Conservation (phyloP, 768 basidiomycete genomes). For the Psilocybe sp. region DNA sequence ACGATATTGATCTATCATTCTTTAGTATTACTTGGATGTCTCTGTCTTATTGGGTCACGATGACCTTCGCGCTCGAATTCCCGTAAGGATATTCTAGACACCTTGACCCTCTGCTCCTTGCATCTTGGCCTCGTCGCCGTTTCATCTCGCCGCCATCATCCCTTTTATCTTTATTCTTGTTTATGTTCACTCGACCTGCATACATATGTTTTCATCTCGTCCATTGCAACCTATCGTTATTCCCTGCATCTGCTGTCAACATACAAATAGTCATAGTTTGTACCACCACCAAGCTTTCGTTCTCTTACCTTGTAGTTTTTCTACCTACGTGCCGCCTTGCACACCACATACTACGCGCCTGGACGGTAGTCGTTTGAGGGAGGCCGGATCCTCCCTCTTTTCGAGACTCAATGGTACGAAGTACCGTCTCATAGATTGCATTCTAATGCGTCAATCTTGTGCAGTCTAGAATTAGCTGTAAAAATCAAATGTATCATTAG, state of each 20-base stretch:
- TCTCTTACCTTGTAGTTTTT: no score
- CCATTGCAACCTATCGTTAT: constrained; percentile 4
- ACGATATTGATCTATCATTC: constrained; percentile 4
- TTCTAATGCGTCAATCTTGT: no score
- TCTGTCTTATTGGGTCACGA: constrained; percentile 67
- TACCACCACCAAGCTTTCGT: no score
- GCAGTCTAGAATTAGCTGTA: no score
- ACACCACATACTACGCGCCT: no score
- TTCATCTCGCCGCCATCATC: constrained; percentile 5
- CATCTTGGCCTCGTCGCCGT: constrained; percentile 10
- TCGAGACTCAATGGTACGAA: no score
- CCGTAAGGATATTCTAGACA: constrained; percentile 51
- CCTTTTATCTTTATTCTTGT: constrained; percentile 19
- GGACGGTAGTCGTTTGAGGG: no score
- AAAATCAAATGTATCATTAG: no score
- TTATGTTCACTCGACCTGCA: constrained; percentile 4
- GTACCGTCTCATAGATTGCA: no score
- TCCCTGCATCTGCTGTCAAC: neutral
- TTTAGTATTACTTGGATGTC: constrained; percentile 71
- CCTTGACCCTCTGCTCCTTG: constrained; percentile 1
- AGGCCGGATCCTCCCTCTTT: no score
- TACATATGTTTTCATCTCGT: neutral
- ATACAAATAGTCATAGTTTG: neutral
- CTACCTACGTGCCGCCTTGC: no score
- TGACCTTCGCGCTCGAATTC: constrained; percentile 58